Evolutionary conservation across 164 flowering plant genomes (phyloP).

Genomic region (Cinnamomum chago): DNA sequence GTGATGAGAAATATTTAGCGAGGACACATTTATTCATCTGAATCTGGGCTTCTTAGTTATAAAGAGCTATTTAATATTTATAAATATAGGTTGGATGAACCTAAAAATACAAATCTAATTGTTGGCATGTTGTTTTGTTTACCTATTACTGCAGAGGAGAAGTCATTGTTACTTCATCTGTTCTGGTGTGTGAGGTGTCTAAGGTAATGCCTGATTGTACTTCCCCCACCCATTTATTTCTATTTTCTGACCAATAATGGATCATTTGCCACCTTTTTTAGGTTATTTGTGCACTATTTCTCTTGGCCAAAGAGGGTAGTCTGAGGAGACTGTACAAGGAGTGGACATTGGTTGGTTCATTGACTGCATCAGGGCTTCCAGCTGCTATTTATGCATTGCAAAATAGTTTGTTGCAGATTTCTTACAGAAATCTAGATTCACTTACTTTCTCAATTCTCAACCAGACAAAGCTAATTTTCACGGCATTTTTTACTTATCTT

Average conservation of each 20-base stretch:
- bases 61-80: not conserved
- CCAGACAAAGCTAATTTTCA: constrained; percentile 92
- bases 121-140: not conserved
- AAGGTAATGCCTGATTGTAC: constrained; percentile 48
- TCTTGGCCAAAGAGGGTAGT: constrained; percentile 70
- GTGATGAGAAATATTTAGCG: not conserved
- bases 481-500: constrained; percentile 84
- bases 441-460: constrained; percentile 96
- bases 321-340: constrained; percentile 53
- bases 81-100: not conserved
- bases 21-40: too few relatives aligned
- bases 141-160: constrained; percentile 47
- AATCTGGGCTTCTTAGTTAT: not conserved
- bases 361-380: constrained; percentile 92
- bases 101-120: not conserved
- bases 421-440: constrained; percentile 96
- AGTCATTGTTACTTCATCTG: constrained; percentile 91
- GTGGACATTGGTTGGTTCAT: constrained; percentile 82
- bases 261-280: constrained; percentile 14
- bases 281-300: constrained; percentile 76
- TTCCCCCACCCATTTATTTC: not conserved
- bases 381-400: constrained; percentile 97
- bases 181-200: constrained; percentile 72
- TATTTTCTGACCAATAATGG: not conserved
- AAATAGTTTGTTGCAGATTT: constrained; percentile 93